Base-by-base conservation (phyloP, 768 basidiomycete species). In the Podaxis pistillaris region DNA sequence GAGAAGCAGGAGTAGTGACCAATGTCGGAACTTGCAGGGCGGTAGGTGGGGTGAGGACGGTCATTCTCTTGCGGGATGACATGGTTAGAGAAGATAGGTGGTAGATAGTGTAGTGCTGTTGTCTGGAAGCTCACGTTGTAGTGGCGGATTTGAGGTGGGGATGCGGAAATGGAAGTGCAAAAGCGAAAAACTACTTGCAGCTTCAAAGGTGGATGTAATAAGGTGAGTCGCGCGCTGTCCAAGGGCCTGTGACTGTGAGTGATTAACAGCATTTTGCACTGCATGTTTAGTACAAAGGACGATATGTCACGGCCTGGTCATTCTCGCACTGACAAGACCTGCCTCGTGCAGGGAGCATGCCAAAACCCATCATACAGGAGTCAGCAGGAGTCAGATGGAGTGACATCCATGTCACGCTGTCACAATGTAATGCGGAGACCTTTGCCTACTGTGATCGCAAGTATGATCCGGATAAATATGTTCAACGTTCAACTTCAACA, bases 41-140 rank as follows among this genome's bases (percentile, higher is more conserved):
- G 24, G 73, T 49, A 30, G 75, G 75, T 15, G 77, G 75, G 1
- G 78, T 76, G 51, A 77, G 64, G 58, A 79, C 75, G 36, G 74
- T 75, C 55, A 78, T 74, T 46, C 73, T 76, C 60, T 76, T 77
- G 38, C 71, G 75, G 47, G 75, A 68, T 59, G 73, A 72, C 75
- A 76, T 75, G 47, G 51, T 11, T 52, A 4, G 38, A 61, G 26
- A 40, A 54, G 54, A 24, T 55, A 44, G 26, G 56, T 28, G 50
- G 41, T 41, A 37, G 55, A 30, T 57, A 26, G 44, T 44, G 49
- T n/a, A 44, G 54, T 58, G 44, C 60, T 46, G 46, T 49, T 50
- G 19, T 50, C 50, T 58, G 54, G 46, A 53, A 49, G 6, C n/a
- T 40, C 44, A 28, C 26, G 40, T n/a, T 40, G 6, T 17, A 17